Evolutionary conservation across 2,329 filamentous ascomycete species (phyloP).

Genomic region (Leptographium wingfieldii): DNA sequence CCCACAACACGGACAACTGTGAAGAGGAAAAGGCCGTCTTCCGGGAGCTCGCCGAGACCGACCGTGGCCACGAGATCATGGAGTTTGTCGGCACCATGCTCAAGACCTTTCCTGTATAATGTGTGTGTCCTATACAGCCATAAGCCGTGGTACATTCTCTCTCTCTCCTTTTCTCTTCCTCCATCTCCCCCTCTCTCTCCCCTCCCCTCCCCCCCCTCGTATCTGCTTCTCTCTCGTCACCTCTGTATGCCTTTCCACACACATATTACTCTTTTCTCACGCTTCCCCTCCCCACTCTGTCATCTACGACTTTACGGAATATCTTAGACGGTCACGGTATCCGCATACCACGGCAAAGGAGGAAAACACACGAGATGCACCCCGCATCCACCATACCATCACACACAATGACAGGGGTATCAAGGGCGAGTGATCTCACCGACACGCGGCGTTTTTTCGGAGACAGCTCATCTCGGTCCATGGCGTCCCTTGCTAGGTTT

Average conservation of each 20-base stretch:
- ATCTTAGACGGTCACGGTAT: neutral
- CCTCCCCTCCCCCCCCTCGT: neutral
- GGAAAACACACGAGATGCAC: neutral
- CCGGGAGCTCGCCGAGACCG: constrained; percentile 7
- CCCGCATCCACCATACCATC: neutral
- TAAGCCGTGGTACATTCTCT: neutral
- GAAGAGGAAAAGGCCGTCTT: constrained; percentile 7
- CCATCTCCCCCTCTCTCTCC: neutral
- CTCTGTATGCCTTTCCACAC: neutral
- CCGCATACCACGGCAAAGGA: neutral
- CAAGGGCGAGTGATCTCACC: neutral
- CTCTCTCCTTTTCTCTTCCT: neutral
- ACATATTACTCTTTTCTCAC: no score
- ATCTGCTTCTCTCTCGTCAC: no score
- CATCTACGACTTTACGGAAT: neutral
- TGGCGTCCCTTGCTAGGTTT: neutral
- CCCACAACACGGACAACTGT: neutral
- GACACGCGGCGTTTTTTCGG: neutral
- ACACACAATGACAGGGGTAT: neutral
- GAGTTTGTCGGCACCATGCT: constrained; percentile 12
- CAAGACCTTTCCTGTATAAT: neutral
- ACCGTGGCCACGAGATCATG: constrained; percentile 9
- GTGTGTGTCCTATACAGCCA: neutral
- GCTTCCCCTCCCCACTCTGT: neutral
- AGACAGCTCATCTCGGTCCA: neutral